These are phyloP conservation scores for Lactifluus piperatus DNA, from an alignment of 768 basidiomycete genomes.

Conservation along the genomic window DNA sequence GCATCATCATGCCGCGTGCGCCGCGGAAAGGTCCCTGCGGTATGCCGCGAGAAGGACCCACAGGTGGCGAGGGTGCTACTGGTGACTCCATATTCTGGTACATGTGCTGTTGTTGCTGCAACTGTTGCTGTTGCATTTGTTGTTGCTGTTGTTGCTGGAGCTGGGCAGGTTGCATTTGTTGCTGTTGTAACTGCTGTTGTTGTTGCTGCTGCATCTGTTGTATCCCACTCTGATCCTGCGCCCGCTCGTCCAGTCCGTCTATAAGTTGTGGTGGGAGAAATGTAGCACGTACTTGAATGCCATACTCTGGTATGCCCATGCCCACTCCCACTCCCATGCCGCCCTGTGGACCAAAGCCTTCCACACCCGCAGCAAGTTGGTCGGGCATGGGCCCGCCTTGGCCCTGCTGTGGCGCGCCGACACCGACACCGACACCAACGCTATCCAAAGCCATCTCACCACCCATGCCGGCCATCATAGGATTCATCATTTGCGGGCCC, in stretches of 20 bases:
- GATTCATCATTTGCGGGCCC: constrained; percentile 34
- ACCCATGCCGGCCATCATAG: constrained; percentile 76
- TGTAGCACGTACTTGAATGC: constrained; percentile 54
- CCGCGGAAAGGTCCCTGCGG: constrained; percentile 37
- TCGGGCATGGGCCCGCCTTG: constrained; percentile 18
- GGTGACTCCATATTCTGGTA: constrained; percentile 54
- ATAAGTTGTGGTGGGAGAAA: no score
- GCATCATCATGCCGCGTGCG: constrained; percentile 34
- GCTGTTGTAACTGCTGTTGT: constrained; percentile 40
- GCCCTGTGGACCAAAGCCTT: constrained; percentile 12
- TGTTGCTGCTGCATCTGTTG: constrained; percentile 23
- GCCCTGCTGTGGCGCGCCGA: constrained; percentile 20
- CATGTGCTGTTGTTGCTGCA: constrained; percentile 35
- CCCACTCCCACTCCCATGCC: constrained; percentile 18
- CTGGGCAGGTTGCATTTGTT: constrained; percentile 13
- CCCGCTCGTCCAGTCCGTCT: background rate
- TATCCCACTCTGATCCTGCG: constrained; percentile 33
- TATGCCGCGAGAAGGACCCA: constrained; percentile 17
- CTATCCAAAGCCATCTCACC: constrained; percentile 52
- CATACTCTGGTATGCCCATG: constrained; percentile 41
- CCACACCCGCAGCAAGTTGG: constrained; percentile 17
- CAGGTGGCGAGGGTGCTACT: constrained; percentile 40
- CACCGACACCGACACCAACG: constrained; percentile 16
- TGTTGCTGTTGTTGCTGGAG: constrained; percentile 50
- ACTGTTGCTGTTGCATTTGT: constrained; percentile 27